Evolutionary conservation across 345 rosid genomes (phyloP).

Genomic region (Geranium brycei): DNA sequence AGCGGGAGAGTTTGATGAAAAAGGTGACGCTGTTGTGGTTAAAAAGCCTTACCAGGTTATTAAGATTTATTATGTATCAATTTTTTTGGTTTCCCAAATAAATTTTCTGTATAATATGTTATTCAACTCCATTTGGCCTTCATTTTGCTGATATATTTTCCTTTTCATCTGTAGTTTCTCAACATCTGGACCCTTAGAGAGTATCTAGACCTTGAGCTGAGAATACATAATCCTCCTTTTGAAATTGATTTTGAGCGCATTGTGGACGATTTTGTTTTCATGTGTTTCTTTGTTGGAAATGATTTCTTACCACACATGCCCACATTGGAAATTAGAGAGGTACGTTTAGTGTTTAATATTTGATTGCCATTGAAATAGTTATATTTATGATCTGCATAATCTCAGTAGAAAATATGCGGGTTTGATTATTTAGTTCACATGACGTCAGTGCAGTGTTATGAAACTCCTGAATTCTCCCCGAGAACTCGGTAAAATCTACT

Average conservation of each 20-base stretch:
- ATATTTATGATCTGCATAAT: not conserved
- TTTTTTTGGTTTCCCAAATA: not conserved
- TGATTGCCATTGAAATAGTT: not conserved
- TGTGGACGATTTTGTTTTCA: constrained; percentile 91
- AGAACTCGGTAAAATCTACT: no score
- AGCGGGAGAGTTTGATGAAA: constrained; percentile 90
- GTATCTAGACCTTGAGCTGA: constrained; percentile 74
- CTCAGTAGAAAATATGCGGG: not conserved
- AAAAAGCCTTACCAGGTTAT: constrained; percentile 92
- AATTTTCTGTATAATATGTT: not conserved
- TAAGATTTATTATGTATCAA: no score
- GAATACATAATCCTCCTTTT: constrained; percentile 39
- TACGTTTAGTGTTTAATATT: constrained; percentile 17
- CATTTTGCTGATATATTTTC: not conserved
- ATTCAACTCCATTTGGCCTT: not conserved
- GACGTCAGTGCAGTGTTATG: not conserved
- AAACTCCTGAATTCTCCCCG: no score
- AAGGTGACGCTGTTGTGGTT: constrained; percentile 45
- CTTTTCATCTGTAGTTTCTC: constrained; percentile 46
- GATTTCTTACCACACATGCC: constrained; percentile 99
- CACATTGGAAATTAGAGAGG: constrained; percentile 94
- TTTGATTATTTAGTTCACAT: not conserved
- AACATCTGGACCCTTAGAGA: constrained; percentile 90
- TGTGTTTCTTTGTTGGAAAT: constrained; percentile 95
- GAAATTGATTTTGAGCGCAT: constrained; percentile 52